Base-by-base conservation (phyloP, 345 rosid species). In the Eucalyptus cladocalyx region DNA sequence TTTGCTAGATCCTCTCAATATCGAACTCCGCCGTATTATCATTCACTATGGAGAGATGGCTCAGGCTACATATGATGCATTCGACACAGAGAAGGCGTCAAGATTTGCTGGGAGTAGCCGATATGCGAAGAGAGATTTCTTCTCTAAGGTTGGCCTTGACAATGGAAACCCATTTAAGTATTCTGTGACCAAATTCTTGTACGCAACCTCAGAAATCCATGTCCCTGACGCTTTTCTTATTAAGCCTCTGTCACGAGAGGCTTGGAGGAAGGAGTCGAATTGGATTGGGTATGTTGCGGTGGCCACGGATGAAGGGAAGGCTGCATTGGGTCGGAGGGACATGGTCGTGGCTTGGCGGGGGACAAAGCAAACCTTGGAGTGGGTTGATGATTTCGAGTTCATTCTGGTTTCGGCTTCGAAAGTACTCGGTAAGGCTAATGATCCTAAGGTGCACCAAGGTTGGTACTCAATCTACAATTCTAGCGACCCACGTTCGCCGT, bases 301-400 rank as follows among this genome's bases (percentile, higher is more conserved):
- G 91, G 93, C 99, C 9, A 96, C 96, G 11, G 97, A 97, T 15
- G 94, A 96, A 88, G 97, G 96, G 87, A 93, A 92, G 87, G 93
- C 89, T 18, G 85, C 86, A 72, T 87, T 97, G 37, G 98, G 99
- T 86, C 91, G 99, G 89, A 94, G 99, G 92, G 99, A 96, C 58
- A 96, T 96, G 18, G 98, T 97, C 48, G 90, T 96, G 19, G 94
- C 94, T 62, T 97, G 99, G 99, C 94, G 99, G 94, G 99, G 99
- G 87, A 95, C 99, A 3, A 90, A 94, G 19, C 93, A 88, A 90
- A 92, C 95, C 12, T 89, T 95, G 50, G 99, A 97, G 88, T 96
- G 98, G 99, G 89, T 96, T 89, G 32, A 94, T 81, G 97, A 95
- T 92, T 89, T 95, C 4, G 89, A 95, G 34, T 95, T 95, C 34